Conservation (phyloP, 805 yeast genomes). For the Hanseniaspora clermontiae region DNA sequence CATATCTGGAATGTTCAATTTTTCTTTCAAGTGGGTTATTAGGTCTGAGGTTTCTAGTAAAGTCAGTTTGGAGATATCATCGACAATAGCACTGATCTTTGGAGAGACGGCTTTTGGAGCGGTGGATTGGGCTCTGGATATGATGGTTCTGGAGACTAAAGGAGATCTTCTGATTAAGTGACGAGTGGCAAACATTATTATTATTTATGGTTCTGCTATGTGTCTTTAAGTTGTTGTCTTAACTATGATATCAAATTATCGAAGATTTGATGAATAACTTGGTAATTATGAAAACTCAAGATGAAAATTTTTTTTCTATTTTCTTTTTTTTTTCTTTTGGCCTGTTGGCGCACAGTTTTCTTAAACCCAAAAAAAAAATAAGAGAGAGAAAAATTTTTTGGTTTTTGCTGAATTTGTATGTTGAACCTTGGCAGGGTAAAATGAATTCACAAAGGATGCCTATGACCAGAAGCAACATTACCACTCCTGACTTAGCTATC, state of each 20-base stretch:
- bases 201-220: not conserved
- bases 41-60: slow-evolving; percentile 83
- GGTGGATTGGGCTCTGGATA: slow-evolving; percentile 36
- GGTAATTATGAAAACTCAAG: too few species aligned
- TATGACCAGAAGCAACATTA: not conserved
- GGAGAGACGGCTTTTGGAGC: slow-evolving; percentile 57
- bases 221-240: not conserved
- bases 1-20: slow-evolving; percentile 84
- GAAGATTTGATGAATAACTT: too few species aligned
- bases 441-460: not conserved
- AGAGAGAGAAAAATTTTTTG: not conserved
- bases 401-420: not conserved
- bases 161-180: slow-evolving; percentile 10
- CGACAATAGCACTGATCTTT: slow-evolving; percentile 76
- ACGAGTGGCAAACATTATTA: slow-evolving; percentile 12
- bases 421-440: not conserved
- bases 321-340: too few species aligned
- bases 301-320: not conserved
- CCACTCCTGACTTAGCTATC: not conserved
- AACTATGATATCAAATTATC: not conserved
- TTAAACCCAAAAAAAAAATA: not conserved
- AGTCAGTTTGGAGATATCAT: slow-evolving; percentile 80
- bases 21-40: slow-evolving; percentile 63
- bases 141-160: slow-evolving; percentile 6
- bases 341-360: too few species aligned